phyloP scores from a whole-genome alignment of 2,329 filamentous ascomycete genomes.

The Paraphaeosphaeria sporulosa region DNA sequence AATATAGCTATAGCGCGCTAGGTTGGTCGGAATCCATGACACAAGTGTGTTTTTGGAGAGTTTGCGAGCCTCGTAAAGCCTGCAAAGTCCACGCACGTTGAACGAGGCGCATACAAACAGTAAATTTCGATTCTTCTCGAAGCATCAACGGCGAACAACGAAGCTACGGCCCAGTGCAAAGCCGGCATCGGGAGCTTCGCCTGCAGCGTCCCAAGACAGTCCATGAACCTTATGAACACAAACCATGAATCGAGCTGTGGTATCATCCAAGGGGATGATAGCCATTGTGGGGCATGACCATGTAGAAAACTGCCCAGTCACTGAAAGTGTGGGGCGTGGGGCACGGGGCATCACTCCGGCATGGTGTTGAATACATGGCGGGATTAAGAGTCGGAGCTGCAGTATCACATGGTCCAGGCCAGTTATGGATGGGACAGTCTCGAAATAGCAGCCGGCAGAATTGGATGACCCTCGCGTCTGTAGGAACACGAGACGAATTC shows the following conservation, averaged over 20 bases:
- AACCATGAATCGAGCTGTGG: not conserved
- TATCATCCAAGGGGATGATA: not conserved
- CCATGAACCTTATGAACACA: slow-evolving; percentile 6
- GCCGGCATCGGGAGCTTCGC: slow-evolving; percentile 1
- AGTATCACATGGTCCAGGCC: slow-evolving; percentile 2
- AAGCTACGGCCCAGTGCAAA: not conserved
- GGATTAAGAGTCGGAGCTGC: not conserved
- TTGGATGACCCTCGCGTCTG: slow-evolving; percentile 6
- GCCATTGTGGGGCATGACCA: slow-evolving; percentile 5
- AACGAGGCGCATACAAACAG: not conserved
- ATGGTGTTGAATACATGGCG: slow-evolving; percentile 13
- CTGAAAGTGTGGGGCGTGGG: slow-evolving; percentile 8
- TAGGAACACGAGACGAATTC: not conserved
- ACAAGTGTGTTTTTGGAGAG: not conserved
- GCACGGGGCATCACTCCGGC: not conserved
- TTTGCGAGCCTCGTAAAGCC: not conserved
- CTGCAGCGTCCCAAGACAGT: slow-evolving; percentile 13
- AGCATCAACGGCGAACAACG: not conserved
- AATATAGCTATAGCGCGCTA: not conserved
- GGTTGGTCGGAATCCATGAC: not conserved
- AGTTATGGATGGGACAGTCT: slow-evolving; percentile 1
- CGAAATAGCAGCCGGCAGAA: slow-evolving; percentile 18
- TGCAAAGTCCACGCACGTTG: not conserved
- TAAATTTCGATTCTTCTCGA: not conserved
- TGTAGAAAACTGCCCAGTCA: not conserved